Evolutionary conservation across 768 basidiomycete species (phyloP).

Genomic region (Polyporus arcularius): DNA sequence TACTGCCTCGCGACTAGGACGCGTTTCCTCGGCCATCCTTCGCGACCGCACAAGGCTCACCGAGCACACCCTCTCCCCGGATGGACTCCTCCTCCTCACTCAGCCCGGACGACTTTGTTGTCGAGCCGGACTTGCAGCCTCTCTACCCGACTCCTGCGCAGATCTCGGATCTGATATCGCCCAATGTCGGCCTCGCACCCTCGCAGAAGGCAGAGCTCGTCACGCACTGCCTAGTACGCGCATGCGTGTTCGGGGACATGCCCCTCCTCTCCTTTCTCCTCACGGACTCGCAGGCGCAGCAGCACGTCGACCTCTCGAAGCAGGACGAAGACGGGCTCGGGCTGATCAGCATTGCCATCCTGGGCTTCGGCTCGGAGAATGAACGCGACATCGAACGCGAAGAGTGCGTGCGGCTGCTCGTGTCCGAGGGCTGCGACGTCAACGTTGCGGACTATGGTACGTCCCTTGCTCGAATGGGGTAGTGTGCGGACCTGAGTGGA

Average conservation of each 20-base stretch:
- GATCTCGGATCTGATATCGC: constrained; percentile 63
- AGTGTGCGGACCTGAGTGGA: neutral
- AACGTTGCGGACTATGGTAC: constrained; percentile 61
- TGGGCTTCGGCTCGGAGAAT: constrained; percentile 79
- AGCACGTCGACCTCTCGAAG: constrained; percentile 63
- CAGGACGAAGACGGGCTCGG: constrained; percentile 88
- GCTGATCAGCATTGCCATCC: constrained; percentile 73
- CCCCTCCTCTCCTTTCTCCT: constrained; percentile 72
- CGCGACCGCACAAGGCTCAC: constrained; percentile 1
- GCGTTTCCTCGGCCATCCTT: constrained; percentile 1
- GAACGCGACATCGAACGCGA: constrained; percentile 89
- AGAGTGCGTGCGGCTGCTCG: constrained; percentile 81
- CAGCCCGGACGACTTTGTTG: constrained; percentile 54
- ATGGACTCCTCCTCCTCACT: constrained; percentile 36
- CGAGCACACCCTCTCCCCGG: constrained; percentile 3
- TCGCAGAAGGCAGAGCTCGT: constrained; percentile 71
- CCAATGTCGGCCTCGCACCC: constrained; percentile 67
- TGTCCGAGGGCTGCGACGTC: constrained; percentile 76
- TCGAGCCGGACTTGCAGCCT: constrained; percentile 81
- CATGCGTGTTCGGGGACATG: constrained; percentile 79
- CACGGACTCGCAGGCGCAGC: constrained; percentile 64
- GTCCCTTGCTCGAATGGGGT: constrained; percentile 22
- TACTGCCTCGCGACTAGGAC: neutral
- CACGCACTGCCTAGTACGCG: constrained; percentile 70
- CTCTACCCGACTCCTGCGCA: constrained; percentile 69